Evolutionary conservation across 192 early-diverging fungal genomes (phyloP).

Genomic region (Kappamyces sp.): DNA sequence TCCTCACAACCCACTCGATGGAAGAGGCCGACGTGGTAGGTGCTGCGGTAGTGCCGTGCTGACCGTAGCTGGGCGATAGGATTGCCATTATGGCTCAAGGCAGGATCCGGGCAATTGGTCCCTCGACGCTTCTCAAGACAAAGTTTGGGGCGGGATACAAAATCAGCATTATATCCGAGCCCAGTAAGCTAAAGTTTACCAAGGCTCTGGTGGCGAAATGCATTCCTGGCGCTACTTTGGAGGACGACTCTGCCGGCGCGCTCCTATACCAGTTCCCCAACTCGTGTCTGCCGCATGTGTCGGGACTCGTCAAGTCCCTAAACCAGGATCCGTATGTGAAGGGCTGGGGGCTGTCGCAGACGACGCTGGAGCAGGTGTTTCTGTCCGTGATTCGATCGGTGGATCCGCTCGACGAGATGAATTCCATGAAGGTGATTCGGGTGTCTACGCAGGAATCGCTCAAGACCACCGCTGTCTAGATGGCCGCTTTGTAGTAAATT

Average conservation of each 20-base stretch:
- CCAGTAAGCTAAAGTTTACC: conserved; percentile 34
- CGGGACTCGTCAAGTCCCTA: conserved; percentile 53
- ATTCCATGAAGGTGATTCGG: no score
- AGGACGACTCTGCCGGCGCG: conserved; percentile 67
- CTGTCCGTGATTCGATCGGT: conserved; percentile 36
- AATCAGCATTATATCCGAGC: conserved; percentile 55
- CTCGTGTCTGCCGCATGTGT: conserved; percentile 34
- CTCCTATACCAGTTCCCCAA: conserved; percentile 61
- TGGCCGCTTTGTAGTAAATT: no score
- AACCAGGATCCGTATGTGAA: conserved; percentile 40
- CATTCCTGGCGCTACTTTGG: conserved; percentile 49
- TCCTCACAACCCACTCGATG: conserved; percentile 48
- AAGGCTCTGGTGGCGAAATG: conserved; percentile 41
- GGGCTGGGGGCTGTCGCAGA: conserved; percentile 61
- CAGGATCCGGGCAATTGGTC: conserved; percentile 41
- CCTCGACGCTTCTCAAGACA: neutral
- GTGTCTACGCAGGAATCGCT: no score
- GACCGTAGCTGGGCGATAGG: conserved; percentile 28
- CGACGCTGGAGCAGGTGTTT: conserved; percentile 69
- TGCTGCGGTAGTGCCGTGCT: neutral
- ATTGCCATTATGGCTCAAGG: conserved; percentile 62
- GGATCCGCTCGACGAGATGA: neutral
- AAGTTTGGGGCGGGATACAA: conserved; percentile 40
- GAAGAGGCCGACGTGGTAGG: conserved; percentile 47
- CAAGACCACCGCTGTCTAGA: no score